Base-by-base conservation (phyloP, 2,329 filamentous ascomycete genomes). In the Orbilia javanica region DNA sequence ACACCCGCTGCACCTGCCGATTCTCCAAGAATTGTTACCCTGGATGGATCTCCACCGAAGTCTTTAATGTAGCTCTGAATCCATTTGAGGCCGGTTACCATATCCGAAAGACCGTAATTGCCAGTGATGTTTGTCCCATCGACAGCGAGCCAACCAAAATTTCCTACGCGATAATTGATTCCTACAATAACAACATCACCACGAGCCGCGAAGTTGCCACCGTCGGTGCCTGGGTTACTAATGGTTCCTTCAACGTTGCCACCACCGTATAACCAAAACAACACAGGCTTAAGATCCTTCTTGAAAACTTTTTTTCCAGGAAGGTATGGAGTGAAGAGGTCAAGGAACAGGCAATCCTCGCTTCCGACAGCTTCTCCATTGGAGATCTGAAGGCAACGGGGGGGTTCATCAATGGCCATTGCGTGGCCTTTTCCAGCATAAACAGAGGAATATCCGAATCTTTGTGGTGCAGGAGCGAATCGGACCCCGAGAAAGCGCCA, bases 1-100 rank as follows among this genome's bases (percentile, higher is more conserved):
- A 88, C 86, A 27, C 34, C 57, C 15, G 57, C 53, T 20, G 89
- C 85, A 0, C 90, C 90, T 0, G 91, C 90, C 1, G 88, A 90
- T 82, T 94, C 90, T 31, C 92, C 92, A 90, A 91, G 93, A 77
- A 94, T 91, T 0, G 92, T 94, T 3, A 94, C 91, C 82, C 91
- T 91, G 15, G 86, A 85, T 0, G 92, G 90, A 82, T 94, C 92
- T n/a, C 93, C 93, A 10, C 93, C 93, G 82, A 96, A 96, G 0
- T 88, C 86, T 0, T 85, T 89, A 71, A 94, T 93, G 80, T 94
- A 93, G 81, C 93, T 91, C 18, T 82, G 83, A 0, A 88, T 83
- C 87, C 87, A 88, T 42, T 87, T 85, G 5, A 88, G 82, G 0
- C 86, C 87, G 25, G 84, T 84, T 63, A 86, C 85, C 79, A 87